phyloP scores from a whole-genome alignment of 1,139 yeast genomes.

The Debaryomyces robertsiae region DNA sequence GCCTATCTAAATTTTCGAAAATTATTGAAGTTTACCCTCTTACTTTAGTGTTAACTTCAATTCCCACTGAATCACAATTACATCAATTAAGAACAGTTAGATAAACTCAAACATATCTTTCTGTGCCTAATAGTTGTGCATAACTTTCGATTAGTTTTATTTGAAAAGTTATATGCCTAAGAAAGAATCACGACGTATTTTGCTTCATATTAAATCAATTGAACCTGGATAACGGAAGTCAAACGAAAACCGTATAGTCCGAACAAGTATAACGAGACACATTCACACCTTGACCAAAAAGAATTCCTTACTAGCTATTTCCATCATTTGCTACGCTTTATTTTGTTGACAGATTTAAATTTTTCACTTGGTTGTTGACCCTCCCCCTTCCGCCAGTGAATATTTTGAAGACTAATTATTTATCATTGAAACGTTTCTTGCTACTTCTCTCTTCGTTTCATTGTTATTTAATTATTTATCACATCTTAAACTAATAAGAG shows the following conservation, averaged over 20 bases:
- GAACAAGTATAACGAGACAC: not conserved
- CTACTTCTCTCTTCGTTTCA: constrained; percentile 55
- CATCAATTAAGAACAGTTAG: constrained; percentile 2
- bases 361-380: constrained; percentile 36
- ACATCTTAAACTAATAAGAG: constrained; percentile 28
- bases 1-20: not conserved
- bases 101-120: constrained; percentile 1
- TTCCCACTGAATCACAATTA: constrained; percentile 2
- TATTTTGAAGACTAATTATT: constrained; percentile 13
- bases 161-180: constrained; percentile 44
- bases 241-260: not conserved
- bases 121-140: constrained; percentile 6
- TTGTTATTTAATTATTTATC: constrained; percentile 17
- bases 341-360: constrained; percentile 24
- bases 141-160: constrained; percentile 7
- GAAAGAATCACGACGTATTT: constrained; percentile 47
- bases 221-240: constrained; percentile 48
- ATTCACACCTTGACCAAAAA: constrained; percentile 2
- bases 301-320: not conserved
- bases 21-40: too few species aligned
- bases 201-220: constrained; percentile 30
- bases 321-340: constrained; percentile 14
- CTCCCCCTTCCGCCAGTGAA: constrained; percentile 42
- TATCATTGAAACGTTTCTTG: constrained; percentile 49
- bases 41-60: too few species aligned